phyloP scores from a whole-genome alignment of 331 rosid species.

The Malus hybrid region DNA sequence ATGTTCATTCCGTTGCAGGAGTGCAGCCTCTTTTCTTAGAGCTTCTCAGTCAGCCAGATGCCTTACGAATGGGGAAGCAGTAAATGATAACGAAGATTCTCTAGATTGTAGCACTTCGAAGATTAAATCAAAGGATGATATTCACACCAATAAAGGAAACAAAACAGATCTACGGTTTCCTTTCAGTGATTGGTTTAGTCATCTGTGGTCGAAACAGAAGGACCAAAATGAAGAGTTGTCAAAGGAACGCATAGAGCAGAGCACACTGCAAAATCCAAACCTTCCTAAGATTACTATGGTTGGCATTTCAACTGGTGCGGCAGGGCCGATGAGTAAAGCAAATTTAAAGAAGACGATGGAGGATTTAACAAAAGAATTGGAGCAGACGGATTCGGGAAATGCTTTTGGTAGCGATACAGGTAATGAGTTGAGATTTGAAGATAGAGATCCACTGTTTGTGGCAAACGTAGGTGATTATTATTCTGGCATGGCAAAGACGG shows the following conservation, averaged over 20 bases:
- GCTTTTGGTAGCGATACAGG: conserved; percentile 13
- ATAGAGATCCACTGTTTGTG: conserved; percentile 90
- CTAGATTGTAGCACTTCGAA: conserved; percentile 26
- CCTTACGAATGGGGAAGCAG: conserved; percentile 27
- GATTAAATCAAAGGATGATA: conserved; percentile 20
- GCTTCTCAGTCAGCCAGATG: conserved; percentile 34
- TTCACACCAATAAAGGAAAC: conserved; percentile 18
- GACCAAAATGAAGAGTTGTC: conserved; percentile 23
- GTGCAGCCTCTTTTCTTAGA: conserved; percentile 67
- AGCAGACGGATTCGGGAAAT: conserved; percentile 58
- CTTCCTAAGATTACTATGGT: conserved; percentile 96
- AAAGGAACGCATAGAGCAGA: conserved; percentile 31
- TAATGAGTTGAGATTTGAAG: conserved; percentile 40
- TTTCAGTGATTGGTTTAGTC: conserved; percentile 48
- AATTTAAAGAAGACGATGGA: conserved; percentile 84
- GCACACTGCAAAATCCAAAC: conserved; percentile 35
- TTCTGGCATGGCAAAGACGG: conserved; percentile 57
- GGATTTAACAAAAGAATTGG: conserved; percentile 74
- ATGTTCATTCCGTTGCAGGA: conserved; percentile 48
- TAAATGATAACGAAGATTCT: conserved; percentile 22
- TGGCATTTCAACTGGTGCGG: conserved; percentile 77
- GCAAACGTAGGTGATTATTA: conserved; percentile 88
- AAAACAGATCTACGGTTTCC: conserved; percentile 37
- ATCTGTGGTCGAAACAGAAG: conserved; percentile 27
- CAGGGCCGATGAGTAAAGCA: conserved; percentile 64